Base-by-base conservation (phyloP, 176 grass and related monocot genomes). In the Ensete glaucum region DNA sequence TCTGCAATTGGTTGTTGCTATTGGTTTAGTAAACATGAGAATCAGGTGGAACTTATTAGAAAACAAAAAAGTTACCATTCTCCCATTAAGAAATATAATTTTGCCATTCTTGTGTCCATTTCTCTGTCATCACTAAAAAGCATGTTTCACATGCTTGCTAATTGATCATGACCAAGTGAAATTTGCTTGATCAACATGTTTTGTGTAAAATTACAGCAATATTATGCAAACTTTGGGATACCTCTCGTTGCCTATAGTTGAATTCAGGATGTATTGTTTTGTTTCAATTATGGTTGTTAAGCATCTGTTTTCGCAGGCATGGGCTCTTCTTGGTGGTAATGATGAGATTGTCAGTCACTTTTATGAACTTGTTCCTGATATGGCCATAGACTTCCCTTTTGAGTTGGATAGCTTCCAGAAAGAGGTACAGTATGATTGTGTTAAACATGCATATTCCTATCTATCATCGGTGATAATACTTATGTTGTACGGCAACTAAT, bases 391-490 rank as follows among this genome's bases (percentile, higher is more conserved):
- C 10, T 97, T 83, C 86, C 94, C 94, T 52, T 97, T 97, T 83
- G 94, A 93, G 77, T 72, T 97, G 59, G 94, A 97, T 85, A 87
- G 82, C 77, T 97, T 97, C 82, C 94, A 97, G 75, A 97, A 97
- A 82, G 90, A 93, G 89, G 92, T 96, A 89, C 54, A 49, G 25
- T 9, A 22, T 65, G 15, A 77, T 52, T 27, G 50, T 52, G 20
- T 26, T 52, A 52, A 11, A 21, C 14, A 43, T 29, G 23, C 25
- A 50, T 13, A 25, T 65, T 1, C 19, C 12, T n/a, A 11, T 60
- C 69, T 73, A 0, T 20, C 15, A 11, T 73, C 9, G 12, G 12
- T 24, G 1, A 2, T 27, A 16, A 8, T 73, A 15, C 3, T 73
- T 55, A 15, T 19, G 51, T 54, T 15, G 9, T 55, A 13, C 0